Base-by-base conservation (phyloP, 2,329 filamentous ascomycete species). In the Amylocarpus encephaloides region DNA sequence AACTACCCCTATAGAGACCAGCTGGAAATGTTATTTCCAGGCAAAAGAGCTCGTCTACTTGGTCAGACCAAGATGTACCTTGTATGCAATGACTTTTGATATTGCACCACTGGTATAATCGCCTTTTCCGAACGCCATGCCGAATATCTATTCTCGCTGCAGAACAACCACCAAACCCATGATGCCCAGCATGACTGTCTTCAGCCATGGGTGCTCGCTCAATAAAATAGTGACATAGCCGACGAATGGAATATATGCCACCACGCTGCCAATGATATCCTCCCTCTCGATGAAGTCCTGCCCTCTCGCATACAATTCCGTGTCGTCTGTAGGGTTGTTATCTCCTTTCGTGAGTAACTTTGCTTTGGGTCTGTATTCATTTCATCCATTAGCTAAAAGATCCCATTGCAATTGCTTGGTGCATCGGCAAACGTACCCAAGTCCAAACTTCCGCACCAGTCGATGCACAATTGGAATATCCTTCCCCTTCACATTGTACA, bases 391-490 rank as follows among this genome's bases (percentile, higher is more conserved):
- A 58, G 55, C 35, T 35, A 34, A 6, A 32, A 7, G 4, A 7
- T 26, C 7, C 22, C 22, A 26, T 26, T 26, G 22, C 22, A 26
- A 26, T 26, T 26, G 22, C 4, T 4, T 26, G 22, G 4, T 18
- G 33, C 19, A 18, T 11, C 19, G 15, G 2, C 26, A 41, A 44
- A 68, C 75, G 51, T 64, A 79, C 73, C 80, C 80, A 29, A 63
- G 62, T 18, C 82, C 81, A 66, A 83, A 85, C 66, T 82, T 83
- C 70, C 91, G 80, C 48, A 97, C 86, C 9, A 97, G 79, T 45
- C 93, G 77, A 73, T 98, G 93, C 59, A 98, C 93, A 69, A 98
- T 98, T 29, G 93, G 93, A 57, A 98, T 97, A 59, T 95, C 88
- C 75, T 97, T 98, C 38, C 82, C 83, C 61, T 78, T 76, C 30